Percentiles rank a stretch among this genome's conserved stretches.
phyloP scores from a whole-genome alignment of 179 eudicot species.

The Beta lomatogona region DNA sequence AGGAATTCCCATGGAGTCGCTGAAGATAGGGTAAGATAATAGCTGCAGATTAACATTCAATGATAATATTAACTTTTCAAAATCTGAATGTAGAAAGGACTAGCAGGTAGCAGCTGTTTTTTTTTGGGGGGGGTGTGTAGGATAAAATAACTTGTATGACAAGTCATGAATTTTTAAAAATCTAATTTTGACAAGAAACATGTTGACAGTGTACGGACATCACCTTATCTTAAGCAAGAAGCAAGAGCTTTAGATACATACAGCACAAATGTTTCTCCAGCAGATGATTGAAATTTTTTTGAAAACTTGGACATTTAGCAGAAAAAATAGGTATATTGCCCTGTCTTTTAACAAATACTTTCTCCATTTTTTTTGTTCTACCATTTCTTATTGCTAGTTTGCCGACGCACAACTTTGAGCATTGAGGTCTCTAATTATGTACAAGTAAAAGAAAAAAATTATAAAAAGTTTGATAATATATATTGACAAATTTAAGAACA shows the following conservation, averaged over 20 bases:
- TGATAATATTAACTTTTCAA: neutral
- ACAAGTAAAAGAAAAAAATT: no score
- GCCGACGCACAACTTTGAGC: no score
- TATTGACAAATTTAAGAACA: no score
- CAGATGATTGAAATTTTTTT: neutral
- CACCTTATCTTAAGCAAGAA: neutral
- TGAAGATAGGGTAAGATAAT: constrained; percentile 62
- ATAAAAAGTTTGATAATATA: no score
- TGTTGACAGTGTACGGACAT: neutral
- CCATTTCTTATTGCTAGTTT: no score
- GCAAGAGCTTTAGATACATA: neutral
- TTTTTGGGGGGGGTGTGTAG: neutral
- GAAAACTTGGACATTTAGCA: neutral
- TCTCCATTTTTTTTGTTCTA: no score
- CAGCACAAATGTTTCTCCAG: neutral
- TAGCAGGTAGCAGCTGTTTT: neutral
- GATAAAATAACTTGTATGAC: neutral
- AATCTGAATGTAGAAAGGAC: neutral
- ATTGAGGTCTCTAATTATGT: no score
- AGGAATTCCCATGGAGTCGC: constrained; percentile 42
- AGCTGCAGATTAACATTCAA: constrained; percentile 39
- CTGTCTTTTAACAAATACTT: neutral
- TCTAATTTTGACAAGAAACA: constrained; percentile 4
- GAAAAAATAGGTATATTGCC: neutral
- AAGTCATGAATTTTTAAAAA: neutral